These are phyloP conservation scores for Naganishia friedmannii DNA, from an alignment of 768 basidiomycete genomes.

Conservation along the genomic window DNA sequence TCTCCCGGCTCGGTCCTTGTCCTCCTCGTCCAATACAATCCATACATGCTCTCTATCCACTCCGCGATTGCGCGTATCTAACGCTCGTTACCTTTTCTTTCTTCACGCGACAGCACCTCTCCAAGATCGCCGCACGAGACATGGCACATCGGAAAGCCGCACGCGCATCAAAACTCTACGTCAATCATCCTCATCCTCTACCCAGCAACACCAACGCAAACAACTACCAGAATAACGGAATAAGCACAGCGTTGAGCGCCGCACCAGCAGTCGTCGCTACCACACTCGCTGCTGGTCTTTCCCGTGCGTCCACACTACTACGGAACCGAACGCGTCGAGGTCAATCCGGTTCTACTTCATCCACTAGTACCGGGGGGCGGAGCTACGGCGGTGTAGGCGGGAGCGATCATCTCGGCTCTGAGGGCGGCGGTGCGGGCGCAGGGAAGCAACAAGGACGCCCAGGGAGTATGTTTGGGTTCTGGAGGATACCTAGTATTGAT, in stretches of 20 bases:
- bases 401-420: too few relatives aligned
- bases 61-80: too few relatives aligned
- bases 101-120: conserved; percentile 28
- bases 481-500: conserved; percentile 25
- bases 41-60: not conserved
- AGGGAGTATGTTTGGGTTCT: conserved; percentile 28
- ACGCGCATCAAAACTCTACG: conserved; percentile 26
- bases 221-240: not conserved
- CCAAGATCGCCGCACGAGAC: conserved; percentile 29
- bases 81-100: too few relatives aligned
- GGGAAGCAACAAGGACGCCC: conserved; percentile 3
- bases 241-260: not conserved
- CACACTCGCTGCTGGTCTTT: conserved; percentile 11
- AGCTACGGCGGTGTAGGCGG: too few relatives aligned
- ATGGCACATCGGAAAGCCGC: conserved; percentile 33
- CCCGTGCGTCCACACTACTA: conserved; percentile 11
- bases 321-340: conserved; percentile 14
- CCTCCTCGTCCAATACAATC: not conserved
- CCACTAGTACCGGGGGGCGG: too few relatives aligned
- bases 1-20: not conserved
- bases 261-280: conserved; percentile 5
- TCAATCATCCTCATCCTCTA: not conserved
- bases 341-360: not conserved
- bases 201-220: not conserved
- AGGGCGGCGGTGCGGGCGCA: too few relatives aligned